Evolutionary conservation across 1,139 yeast species (phyloP).

Genomic region (Arxiozyma slooffiae): DNA sequence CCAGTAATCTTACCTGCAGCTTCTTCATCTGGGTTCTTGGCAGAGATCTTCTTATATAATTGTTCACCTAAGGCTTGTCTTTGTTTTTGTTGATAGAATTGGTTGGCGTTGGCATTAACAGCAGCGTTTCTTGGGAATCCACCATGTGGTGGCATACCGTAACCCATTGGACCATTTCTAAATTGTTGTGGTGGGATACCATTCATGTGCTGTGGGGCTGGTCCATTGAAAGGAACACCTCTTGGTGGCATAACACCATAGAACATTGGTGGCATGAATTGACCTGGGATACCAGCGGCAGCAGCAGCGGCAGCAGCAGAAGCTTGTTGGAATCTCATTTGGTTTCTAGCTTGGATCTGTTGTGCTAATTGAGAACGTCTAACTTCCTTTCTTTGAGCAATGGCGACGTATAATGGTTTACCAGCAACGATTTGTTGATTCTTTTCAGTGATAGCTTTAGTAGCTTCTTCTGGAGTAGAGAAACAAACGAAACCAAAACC

Average conservation of each 20-base stretch:
- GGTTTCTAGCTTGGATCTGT: conserved; percentile 97
- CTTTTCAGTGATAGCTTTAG: conserved; percentile 97
- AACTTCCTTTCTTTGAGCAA: conserved; percentile 97
- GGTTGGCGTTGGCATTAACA: conserved; percentile 35
- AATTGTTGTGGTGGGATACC: conserved; percentile 42
- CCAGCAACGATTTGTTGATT: conserved; percentile 93
- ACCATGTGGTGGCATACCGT: conserved; percentile 75
- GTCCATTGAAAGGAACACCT: conserved; percentile 79
- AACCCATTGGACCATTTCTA: conserved; percentile 59
- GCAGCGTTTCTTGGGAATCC: conserved; percentile 32
- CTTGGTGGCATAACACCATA: conserved; percentile 76
- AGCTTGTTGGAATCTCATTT: conserved; percentile 94
- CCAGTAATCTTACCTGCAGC: conserved; percentile 99
- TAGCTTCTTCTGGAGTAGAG: conserved; percentile 97
- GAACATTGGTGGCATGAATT: conserved; percentile 92
- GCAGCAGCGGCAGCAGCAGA: conserved; percentile 53
- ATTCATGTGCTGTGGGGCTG: conserved; percentile 79
- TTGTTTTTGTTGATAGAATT: conserved; percentile 55
- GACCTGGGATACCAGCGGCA: conserved; percentile 73
- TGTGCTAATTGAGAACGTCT: conserved; percentile 96
- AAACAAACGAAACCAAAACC: conserved; percentile 98
- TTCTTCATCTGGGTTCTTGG: conserved; percentile 87
- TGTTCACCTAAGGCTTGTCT: conserved; percentile 97
- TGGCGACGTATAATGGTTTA: conserved; percentile 96
- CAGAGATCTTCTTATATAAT: conserved; percentile 85